Base-by-base conservation (phyloP, 2,329 filamentous ascomycete genomes). In the Calonectria multiphialidica region DNA sequence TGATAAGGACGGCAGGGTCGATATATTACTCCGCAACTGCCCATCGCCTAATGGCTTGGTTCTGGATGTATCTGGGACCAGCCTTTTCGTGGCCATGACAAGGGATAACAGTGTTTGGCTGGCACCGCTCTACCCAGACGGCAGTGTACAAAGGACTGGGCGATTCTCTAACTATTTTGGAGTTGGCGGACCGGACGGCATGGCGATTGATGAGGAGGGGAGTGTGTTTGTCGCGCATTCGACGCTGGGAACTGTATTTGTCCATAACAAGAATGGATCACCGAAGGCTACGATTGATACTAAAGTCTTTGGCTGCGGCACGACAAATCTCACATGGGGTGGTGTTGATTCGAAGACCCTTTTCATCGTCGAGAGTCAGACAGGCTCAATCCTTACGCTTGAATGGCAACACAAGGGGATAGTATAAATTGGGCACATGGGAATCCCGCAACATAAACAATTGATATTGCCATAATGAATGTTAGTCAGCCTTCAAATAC, bases 201-300 rank as follows among this genome's bases (percentile, higher is more conserved):
- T 71, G 68, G 72, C 65, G 13, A 44, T 62, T 10, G 72, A 73
- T 35, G 68, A 71, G 37, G 65, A 73, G 28, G 72, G 68, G 25
- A 71, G 57, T 50, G n/a, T 73, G 3, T 73, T 73, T 66, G 72
- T 73, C n/a, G 68, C 68, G 9, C 72, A 73, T 42, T 71, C 68
- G 3, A 71, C 64, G 5, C 28, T 71, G n/a, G 68, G 72, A 18
- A 35, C 25, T 5, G 53, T 73, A 2, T 73, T 71, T 53, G 69
- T 73, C 10, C 68, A 71, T 30, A 33, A 40, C 8, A 65, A 44
- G 53, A 64, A 71, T 45, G 63, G 47, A 16, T 33, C 33, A 10
- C 63, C 47, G 1, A 35, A 33, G 33, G 21, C 25, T 2, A 37
- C 18, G 28, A 55, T 57, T 18, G 37, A 44, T 18, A 55, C 47